Conservation (phyloP, 805 yeast species). For the Wickerhamomyces silvicola region DNA sequence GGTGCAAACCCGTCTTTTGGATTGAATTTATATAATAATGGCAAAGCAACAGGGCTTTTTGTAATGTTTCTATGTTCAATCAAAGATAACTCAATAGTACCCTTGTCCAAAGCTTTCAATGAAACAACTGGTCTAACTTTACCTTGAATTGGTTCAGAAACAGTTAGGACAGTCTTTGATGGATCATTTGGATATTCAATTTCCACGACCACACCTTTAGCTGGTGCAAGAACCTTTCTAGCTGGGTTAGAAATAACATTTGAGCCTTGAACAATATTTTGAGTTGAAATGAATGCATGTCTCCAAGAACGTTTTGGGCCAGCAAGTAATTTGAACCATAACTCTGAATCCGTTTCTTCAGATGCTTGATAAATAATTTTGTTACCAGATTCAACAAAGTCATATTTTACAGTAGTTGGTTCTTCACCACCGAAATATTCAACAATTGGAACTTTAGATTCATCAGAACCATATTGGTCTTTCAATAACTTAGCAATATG, state of each 20-base stretch:
- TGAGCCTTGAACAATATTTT: constrained; percentile 78
- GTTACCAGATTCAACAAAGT: constrained; percentile 26
- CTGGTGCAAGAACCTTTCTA: constrained; percentile 74
- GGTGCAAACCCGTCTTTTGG: constrained; percentile 95
- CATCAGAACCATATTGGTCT: constrained; percentile 68
- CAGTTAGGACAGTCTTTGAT: constrained; percentile 52
- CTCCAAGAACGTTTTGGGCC: constrained; percentile 82
- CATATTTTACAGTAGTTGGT: constrained; percentile 33
- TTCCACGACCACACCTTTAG: constrained; percentile 54
- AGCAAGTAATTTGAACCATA: constrained; percentile 79
- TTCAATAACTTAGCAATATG: constrained; percentile 66
- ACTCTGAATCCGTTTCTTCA: constrained; percentile 25
- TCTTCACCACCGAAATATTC: constrained; percentile 80
- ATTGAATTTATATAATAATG: constrained; percentile 70
- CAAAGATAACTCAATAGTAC: constrained; percentile 61
- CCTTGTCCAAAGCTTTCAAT: constrained; percentile 43
- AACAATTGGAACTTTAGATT: constrained; percentile 70
- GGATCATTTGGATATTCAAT: constrained; percentile 46
- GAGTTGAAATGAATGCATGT: constrained; percentile 77
- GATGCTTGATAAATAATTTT: constrained; percentile 34
- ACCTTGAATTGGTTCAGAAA: constrained; percentile 70
- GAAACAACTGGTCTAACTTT: constrained; percentile 59
- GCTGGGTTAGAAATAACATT: constrained; percentile 76
- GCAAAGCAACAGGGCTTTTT: constrained; percentile 64
- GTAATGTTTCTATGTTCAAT: constrained; percentile 88